Evolutionary conservation across 2,329 filamentous ascomycete species (phyloP), one percentile per base, ranked within the genome.

Genomic region (Chaetomium sp.): DNA sequence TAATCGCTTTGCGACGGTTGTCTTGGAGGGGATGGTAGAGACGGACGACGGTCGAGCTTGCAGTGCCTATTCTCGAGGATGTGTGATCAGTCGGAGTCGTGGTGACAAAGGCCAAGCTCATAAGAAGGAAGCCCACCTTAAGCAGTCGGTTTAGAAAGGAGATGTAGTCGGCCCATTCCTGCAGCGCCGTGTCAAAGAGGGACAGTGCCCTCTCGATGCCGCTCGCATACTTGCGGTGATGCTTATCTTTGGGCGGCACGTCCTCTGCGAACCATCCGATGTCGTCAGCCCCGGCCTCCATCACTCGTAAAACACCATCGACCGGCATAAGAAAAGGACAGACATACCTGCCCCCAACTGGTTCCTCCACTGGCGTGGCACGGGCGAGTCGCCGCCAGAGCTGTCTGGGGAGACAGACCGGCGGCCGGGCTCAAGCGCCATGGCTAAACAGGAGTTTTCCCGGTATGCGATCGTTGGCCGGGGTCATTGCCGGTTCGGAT

Each of bases 141-240:
- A 97, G 82, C 57, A 99, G 83, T 67, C 92, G 88, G 75, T 91
- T 96, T 63, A 99, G 81, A 76, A 98, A 99, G 21, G 94, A 97
- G 73, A 99, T 99, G 75, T 99, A 99, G 79, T 99, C 95, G 57
- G 96, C 95, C 95, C 95, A 99, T 87, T 99, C 95, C 78, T 98
- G 93, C 71, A 97, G 83, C 33, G 92, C 88, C 19, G 92, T 93
- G 75, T 99, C 95, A 80, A 97, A 99, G 38, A 97, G 83, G 54
- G 90, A 86, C 67, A 99, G 84, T 38, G 93, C 91, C 76, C 93
- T 87, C 74, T 98, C 94, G 70, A 99, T 89, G 65, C 88, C 90
- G 57, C 89, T 87, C 53, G 93, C 92, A 86, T 98, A 99, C 76
- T 93, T 90, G 70, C 93, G 92, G 75, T 92, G 94, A 60, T 83